Conservation (phyloP, 106 monocot genomes). For the Vanilla planifolia region DNA sequence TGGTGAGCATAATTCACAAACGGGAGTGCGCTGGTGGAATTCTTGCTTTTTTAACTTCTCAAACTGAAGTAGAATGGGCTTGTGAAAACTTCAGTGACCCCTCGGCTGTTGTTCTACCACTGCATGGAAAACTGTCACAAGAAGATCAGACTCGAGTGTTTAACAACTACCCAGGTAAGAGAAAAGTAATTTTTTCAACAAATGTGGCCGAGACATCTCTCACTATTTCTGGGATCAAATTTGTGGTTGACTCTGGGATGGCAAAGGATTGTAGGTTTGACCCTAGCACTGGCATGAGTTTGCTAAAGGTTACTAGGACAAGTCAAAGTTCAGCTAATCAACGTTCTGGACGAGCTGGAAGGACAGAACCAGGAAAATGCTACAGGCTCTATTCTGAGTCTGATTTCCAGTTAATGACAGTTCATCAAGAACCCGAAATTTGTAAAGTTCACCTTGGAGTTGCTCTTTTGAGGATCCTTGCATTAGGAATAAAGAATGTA, state of each 20-base stretch:
- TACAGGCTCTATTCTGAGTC: slow-evolving; percentile 75
- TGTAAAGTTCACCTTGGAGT: slow-evolving; percentile 88
- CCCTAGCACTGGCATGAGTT: slow-evolving; percentile 73
- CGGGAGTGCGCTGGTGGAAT: slow-evolving; percentile 69
- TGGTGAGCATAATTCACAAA: slow-evolving; percentile 63
- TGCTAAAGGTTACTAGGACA: slow-evolving; percentile 62
- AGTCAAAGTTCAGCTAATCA: slow-evolving; percentile 95
- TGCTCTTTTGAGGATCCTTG: slow-evolving; percentile 79
- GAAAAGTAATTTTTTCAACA: slow-evolving; percentile 87
- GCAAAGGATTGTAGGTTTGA: slow-evolving; percentile 85
- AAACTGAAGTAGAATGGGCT: slow-evolving; percentile 92
- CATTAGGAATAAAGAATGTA: slow-evolving; percentile 49
- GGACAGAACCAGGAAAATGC: slow-evolving; percentile 79
- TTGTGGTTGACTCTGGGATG: slow-evolving; percentile 94
- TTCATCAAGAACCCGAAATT: slow-evolving; percentile 93
- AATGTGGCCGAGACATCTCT: slow-evolving; percentile 94
- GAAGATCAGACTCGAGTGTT: slow-evolving; percentile 82
- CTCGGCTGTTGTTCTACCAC: slow-evolving; percentile 59
- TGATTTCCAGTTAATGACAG: slow-evolving; percentile 58
- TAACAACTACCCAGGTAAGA: slow-evolving; percentile 63
- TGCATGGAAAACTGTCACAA: slow-evolving; percentile 90
- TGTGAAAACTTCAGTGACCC: slow-evolving; percentile 76
- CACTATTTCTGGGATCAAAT: slow-evolving; percentile 83
- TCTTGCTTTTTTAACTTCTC: slow-evolving; percentile 95
- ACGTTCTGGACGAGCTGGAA: slow-evolving; percentile 86